Evolutionary conservation across 192 early-diverging fungal species (phyloP).

Genomic region (Entophlyctis helioformis): DNA sequence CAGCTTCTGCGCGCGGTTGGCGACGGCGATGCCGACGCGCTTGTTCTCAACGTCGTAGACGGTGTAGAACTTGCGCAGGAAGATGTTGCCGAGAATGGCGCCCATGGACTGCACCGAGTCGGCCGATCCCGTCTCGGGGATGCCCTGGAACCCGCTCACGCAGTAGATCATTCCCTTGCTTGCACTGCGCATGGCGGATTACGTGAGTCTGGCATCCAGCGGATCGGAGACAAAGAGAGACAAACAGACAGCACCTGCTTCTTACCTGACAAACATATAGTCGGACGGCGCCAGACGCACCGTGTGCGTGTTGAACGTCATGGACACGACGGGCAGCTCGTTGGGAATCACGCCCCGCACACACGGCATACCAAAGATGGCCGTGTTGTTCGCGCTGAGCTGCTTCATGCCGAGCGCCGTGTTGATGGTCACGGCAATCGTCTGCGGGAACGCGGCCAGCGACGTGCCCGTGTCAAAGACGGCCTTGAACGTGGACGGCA

Average conservation of each 20-base stretch:
- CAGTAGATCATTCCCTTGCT: not conserved
- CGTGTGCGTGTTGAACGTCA: conserved; percentile 3
- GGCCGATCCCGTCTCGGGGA: too few relatives aligned
- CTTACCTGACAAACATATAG: conserved; percentile 2
- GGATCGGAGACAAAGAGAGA: too few relatives aligned
- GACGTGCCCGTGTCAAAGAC: conserved; percentile 27
- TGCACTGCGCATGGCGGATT: not conserved
- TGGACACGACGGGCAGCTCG: not conserved
- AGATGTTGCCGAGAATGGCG: conserved; percentile 26
- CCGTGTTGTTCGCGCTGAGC: not conserved
- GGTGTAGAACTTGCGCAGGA: conserved; percentile 24
- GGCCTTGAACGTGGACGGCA: conserved; percentile 5
- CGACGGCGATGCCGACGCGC: conserved; percentile 12
- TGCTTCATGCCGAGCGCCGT: conserved; percentile 2
- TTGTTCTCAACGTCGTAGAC: conserved; percentile 17
- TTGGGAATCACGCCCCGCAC: not conserved
- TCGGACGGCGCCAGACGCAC: conserved; percentile 5
- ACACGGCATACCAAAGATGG: too few relatives aligned
- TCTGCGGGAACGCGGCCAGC: conserved; percentile 10
- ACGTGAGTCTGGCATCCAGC: not conserved
- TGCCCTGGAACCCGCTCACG: not conserved
- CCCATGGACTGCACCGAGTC: too few relatives aligned
- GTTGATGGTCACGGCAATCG: conserved; percentile 4
- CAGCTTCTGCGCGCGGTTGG: conserved; percentile 4
- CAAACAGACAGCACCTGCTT: too few relatives aligned